These are phyloP conservation scores for Penicillium sp. DNA, from an alignment of 2,329 filamentous ascomycete species.

Conservation along the genomic window DNA sequence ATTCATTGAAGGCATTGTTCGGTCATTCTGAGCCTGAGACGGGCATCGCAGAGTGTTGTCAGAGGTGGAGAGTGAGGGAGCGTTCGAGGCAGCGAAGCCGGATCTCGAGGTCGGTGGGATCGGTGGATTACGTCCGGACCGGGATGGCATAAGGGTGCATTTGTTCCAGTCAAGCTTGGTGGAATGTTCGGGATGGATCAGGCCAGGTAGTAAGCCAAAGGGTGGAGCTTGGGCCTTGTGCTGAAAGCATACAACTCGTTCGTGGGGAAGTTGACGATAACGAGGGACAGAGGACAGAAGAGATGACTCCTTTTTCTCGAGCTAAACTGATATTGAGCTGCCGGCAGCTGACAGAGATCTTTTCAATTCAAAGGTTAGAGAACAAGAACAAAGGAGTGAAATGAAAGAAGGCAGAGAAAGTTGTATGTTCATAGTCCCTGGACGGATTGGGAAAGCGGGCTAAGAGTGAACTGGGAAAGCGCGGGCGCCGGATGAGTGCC, in stretches of 20 bases:
- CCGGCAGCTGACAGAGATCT: not conserved
- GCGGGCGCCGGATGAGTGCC: slow-evolving; percentile 2
- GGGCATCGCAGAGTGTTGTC: slow-evolving; percentile 22
- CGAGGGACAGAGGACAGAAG: not conserved
- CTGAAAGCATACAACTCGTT: slow-evolving; percentile 18
- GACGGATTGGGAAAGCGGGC: slow-evolving; percentile 26
- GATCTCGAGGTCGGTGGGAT: slow-evolving; percentile 27
- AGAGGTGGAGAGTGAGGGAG: slow-evolving; percentile 15
- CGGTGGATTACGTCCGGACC: slow-evolving; percentile 33
- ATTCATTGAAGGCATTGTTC: slow-evolving; percentile 22
- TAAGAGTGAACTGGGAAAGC: slow-evolving; percentile 3
- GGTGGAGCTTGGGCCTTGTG: slow-evolving; percentile 12
- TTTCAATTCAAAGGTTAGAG: not conserved
- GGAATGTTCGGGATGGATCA: not conserved
- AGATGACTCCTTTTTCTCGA: slow-evolving; percentile 8
- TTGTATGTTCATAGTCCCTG: slow-evolving; percentile 16
- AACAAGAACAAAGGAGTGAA: not conserved
- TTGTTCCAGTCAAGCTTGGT: not conserved
- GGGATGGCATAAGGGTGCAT: slow-evolving; percentile 42
- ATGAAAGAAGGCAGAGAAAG: not conserved
- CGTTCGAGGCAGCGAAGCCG: slow-evolving; percentile 16
- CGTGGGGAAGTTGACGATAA: slow-evolving; percentile 15
- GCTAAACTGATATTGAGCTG: not conserved
- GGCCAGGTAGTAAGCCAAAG: slow-evolving; percentile 1
- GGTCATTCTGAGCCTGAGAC: slow-evolving; percentile 27